Evolutionary conservation across 192 early-diverging fungal genomes (phyloP).

Genomic region (Spinellus fusiger): DNA sequence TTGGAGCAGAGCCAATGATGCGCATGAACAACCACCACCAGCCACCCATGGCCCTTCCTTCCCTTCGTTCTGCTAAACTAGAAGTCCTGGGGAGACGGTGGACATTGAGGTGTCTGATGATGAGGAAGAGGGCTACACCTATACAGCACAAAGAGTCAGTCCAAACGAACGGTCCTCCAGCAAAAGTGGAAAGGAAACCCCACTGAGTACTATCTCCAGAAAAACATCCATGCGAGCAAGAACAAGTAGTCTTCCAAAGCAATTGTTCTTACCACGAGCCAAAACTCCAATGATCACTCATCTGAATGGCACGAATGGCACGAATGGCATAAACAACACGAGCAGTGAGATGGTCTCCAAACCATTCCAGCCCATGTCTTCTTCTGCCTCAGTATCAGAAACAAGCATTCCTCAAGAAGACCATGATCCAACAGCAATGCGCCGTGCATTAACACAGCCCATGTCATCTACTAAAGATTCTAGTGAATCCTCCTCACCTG

Average conservation of each 20-base stretch:
- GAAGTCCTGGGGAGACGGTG: neutral
- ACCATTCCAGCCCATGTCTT: neutral
- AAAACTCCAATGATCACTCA: neutral
- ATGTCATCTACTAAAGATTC: neutral
- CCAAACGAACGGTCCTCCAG: neutral
- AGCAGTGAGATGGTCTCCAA: neutral
- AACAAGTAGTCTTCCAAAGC: constrained; percentile 11
- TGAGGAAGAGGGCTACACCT: neutral
- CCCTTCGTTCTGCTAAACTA: neutral
- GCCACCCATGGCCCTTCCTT: constrained; percentile 18
- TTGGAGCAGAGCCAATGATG: neutral
- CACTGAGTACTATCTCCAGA: neutral
- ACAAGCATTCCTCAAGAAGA: neutral
- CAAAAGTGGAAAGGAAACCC: neutral
- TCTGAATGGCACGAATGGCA: too few relatives aligned
- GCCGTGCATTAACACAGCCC: neutral
- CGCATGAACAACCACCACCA: neutral
- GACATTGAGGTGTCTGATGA: neutral
- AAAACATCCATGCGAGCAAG: constrained; percentile 1
- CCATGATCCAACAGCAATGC: neutral
- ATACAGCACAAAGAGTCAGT: neutral
- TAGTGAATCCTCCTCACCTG: neutral
- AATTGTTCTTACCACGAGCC: neutral
- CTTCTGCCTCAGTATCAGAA: neutral
- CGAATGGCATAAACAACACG: too few relatives aligned